Percentiles rank a stretch among this genome's conserved stretches.
These are phyloP conservation scores for Pseudonitzschia multistriata DNA, from an alignment of 108 stramenopile species.

Conservation along the genomic window DNA sequence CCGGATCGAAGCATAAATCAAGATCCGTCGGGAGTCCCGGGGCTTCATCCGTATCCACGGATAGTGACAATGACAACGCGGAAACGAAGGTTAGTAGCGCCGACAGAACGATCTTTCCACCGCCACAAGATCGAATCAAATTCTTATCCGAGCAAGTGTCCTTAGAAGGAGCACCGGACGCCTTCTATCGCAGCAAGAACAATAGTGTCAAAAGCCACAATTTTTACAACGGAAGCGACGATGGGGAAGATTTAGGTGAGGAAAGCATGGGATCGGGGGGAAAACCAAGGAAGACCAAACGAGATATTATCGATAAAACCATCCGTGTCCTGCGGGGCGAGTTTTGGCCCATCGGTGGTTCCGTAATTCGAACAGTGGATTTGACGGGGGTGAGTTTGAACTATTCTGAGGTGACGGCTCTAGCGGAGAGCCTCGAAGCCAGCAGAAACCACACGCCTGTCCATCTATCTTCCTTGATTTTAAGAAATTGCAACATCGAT, in stretches of 20 bases:
- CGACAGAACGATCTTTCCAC: neutral
- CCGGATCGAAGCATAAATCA: neutral
- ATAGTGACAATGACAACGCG: neutral
- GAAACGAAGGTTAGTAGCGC: too few relatives aligned
- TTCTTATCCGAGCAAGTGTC: neutral
- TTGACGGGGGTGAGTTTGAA: neutral
- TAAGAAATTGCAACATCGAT: neutral
- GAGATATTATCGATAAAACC: constrained; percentile 1
- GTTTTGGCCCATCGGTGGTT: neutral
- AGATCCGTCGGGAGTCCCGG: neutral
- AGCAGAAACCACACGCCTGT: too few relatives aligned
- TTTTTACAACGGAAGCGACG: too few relatives aligned
- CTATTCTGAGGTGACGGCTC: neutral
- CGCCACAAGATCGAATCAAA: neutral
- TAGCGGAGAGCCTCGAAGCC: neutral
- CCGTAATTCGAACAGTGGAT: neutral
- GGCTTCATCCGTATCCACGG: neutral
- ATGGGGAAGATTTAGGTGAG: too few relatives aligned
- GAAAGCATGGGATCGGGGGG: too few relatives aligned
- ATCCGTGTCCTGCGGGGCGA: neutral
- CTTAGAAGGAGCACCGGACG: too few relatives aligned
- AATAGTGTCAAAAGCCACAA: too few relatives aligned
- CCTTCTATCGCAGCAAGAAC: too few relatives aligned
- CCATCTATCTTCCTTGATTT: neutral
- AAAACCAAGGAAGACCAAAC: neutral